phyloP scores from a whole-genome alignment of 345 rosid genomes.

The Reutealis trisperma region DNA sequence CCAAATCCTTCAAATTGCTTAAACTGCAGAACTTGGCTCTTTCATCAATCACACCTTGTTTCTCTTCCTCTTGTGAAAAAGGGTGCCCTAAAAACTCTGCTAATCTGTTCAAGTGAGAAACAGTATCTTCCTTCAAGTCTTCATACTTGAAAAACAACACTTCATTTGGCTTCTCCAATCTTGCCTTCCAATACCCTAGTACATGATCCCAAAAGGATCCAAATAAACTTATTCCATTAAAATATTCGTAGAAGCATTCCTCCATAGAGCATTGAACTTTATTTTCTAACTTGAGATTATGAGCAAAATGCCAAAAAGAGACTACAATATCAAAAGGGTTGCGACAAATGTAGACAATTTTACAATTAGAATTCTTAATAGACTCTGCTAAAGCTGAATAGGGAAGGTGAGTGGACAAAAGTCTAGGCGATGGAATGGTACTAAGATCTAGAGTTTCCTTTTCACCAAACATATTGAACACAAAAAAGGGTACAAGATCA shows the following conservation, averaged over 20 bases:
- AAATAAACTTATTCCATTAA: too few species aligned
- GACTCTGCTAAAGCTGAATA: not conserved
- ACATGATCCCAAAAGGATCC: slow-evolving; percentile 14
- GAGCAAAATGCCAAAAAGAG: not conserved
- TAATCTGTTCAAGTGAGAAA: not conserved
- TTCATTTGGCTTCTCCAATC: not conserved
- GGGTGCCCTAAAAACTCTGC: slow-evolving; percentile 20
- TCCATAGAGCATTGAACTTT: not conserved
- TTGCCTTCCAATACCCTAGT: slow-evolving; percentile 3
- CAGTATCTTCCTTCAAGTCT: not conserved
- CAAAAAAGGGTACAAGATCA: not conserved
- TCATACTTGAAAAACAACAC: not conserved
- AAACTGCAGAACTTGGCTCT: slow-evolving; percentile 20
- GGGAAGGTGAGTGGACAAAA: not conserved
- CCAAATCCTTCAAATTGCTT: slow-evolving; percentile 26
- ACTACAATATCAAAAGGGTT: not conserved
- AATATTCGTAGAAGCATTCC: not conserved
- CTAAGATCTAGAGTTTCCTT: not conserved
- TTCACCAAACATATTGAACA: not conserved
- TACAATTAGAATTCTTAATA: not conserved
- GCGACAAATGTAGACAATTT: not conserved
- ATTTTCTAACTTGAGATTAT: too few species aligned
- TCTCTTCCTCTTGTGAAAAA: slow-evolving; percentile 24
- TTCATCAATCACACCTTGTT: slow-evolving; percentile 13
- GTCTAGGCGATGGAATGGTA: not conserved